Evolutionary conservation across 495 filamentous ascomycete species (phyloP).

Genomic region (Hypoxylon crocopeplum): DNA sequence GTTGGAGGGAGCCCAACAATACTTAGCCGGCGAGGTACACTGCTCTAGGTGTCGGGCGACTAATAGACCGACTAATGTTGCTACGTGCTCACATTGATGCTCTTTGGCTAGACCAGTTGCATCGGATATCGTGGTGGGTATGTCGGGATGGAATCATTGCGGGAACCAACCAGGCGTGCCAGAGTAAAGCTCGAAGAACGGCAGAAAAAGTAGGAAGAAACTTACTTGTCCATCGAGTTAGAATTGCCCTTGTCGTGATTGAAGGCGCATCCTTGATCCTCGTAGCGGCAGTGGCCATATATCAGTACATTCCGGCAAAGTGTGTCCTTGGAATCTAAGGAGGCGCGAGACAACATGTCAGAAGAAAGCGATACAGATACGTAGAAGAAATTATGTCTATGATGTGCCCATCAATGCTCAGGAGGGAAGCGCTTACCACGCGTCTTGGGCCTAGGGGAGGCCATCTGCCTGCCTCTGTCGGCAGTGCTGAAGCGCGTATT

Average conservation of each 20-base stretch:
- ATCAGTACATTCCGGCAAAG: conserved; percentile 93
- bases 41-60: background rate
- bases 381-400: background rate
- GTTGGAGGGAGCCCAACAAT: background rate
- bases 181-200: background rate
- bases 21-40: background rate
- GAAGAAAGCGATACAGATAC: background rate
- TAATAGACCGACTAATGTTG: conserved; percentile 15
- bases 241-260: conserved; percentile 76
- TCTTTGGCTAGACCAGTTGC: conserved; percentile 3
- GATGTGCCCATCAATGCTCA: background rate
- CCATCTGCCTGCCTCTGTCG: conserved; percentile 56
- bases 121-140: conserved; percentile 2
- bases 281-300: conserved; percentile 91
- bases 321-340: conserved; percentile 73
- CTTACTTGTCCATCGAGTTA: conserved; percentile 64
- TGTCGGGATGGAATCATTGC: conserved; percentile 10
- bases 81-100: background rate
- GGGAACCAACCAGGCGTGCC: conserved; percentile 6
- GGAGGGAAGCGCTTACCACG: conserved; percentile 48
- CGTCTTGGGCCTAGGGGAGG: conserved; percentile 58
- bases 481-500: conserved; percentile 50
- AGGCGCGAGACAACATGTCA: conserved; percentile 11
- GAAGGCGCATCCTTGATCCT: conserved; percentile 90
- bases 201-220: conserved; percentile 14